Conservation (phyloP, 2,329 filamentous ascomycete species). For the Arachnomyces sp. region DNA sequence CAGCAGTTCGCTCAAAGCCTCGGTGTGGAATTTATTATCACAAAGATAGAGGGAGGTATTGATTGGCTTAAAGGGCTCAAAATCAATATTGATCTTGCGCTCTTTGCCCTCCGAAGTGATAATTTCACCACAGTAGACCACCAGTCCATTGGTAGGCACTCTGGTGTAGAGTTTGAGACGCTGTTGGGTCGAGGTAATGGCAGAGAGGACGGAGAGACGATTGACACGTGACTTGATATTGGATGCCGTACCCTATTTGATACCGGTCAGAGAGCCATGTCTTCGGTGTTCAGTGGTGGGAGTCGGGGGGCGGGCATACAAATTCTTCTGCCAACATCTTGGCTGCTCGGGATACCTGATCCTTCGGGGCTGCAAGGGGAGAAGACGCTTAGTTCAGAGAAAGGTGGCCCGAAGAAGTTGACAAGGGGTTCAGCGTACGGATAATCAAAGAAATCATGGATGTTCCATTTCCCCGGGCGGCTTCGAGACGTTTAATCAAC, state of each 20-base stretch:
- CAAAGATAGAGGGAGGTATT: slow-evolving; percentile 98
- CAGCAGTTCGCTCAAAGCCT: slow-evolving; percentile 90
- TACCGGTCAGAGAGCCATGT: slow-evolving; percentile 12
- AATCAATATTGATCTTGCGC: slow-evolving; percentile 99
- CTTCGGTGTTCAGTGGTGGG: slow-evolving; percentile 11
- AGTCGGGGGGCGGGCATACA: slow-evolving; percentile 46
- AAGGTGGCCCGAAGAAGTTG: slow-evolving; percentile 12
- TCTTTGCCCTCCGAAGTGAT: slow-evolving; percentile 98
- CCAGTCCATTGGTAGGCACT: slow-evolving; percentile 92
- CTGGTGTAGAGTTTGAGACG: slow-evolving; percentile 98
- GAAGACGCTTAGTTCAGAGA: not conserved
- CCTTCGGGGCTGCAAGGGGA: slow-evolving; percentile 69
- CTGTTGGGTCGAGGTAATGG: slow-evolving; percentile 98
- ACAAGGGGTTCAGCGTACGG: slow-evolving; percentile 54
- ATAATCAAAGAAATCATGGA: slow-evolving; percentile 99
- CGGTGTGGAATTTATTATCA: slow-evolving; percentile 99
- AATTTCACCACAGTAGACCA: slow-evolving; percentile 99
- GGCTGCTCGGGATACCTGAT: slow-evolving; percentile 88
- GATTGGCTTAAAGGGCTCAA: slow-evolving; percentile 99
- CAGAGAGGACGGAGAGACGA: slow-evolving; percentile 91
- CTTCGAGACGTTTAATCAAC: slow-evolving; percentile 96
- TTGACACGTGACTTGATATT: slow-evolving; percentile 99
- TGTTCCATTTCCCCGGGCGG: slow-evolving; percentile 94
- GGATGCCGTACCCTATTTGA: slow-evolving; percentile 76
- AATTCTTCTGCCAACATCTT: slow-evolving; percentile 99